Evolutionary conservation across 306 rosid genomes (phyloP).

Genomic region (Trifolium pratense): DNA sequence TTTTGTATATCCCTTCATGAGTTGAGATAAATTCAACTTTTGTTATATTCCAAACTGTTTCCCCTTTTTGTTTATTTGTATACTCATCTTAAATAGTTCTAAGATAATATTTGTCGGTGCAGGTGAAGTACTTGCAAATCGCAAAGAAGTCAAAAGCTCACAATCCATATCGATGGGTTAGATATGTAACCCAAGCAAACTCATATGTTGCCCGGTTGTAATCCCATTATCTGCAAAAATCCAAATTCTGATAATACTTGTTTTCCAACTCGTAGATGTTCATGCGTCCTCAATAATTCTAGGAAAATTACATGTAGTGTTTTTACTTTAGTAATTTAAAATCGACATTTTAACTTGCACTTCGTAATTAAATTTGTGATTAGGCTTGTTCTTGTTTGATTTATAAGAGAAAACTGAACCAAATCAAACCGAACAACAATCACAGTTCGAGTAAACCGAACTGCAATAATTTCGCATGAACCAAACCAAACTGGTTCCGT

Average conservation of each 20-base stretch:
- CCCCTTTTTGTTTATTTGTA: constrained; percentile 8
- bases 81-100: constrained; percentile 24
- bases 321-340: background rate
- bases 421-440: too few relatives aligned
- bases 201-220: constrained; percentile 87
- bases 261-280: constrained; percentile 30
- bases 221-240: constrained; percentile 26
- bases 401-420: too few relatives aligned
- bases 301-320: constrained; percentile 11
- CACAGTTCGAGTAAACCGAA: too few relatives aligned
- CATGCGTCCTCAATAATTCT: constrained; percentile 30
- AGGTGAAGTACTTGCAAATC: constrained; percentile 96
- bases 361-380: too few relatives aligned
- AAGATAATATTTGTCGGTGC: constrained; percentile 43
- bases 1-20: background rate
- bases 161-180: constrained; percentile 91
- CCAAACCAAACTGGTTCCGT: too few relatives aligned
- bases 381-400: too few relatives aligned
- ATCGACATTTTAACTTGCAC: background rate
- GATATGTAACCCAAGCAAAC: constrained; percentile 86
- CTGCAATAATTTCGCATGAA: too few relatives aligned
- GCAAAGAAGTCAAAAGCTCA: constrained; percentile 68
- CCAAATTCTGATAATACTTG: constrained; percentile 22
- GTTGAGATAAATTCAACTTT: constrained; percentile 32
- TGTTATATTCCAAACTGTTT: constrained; percentile 7